Conservation (phyloP, 768 basidiomycete species). For the Hemileccinum impolitum region DNA sequence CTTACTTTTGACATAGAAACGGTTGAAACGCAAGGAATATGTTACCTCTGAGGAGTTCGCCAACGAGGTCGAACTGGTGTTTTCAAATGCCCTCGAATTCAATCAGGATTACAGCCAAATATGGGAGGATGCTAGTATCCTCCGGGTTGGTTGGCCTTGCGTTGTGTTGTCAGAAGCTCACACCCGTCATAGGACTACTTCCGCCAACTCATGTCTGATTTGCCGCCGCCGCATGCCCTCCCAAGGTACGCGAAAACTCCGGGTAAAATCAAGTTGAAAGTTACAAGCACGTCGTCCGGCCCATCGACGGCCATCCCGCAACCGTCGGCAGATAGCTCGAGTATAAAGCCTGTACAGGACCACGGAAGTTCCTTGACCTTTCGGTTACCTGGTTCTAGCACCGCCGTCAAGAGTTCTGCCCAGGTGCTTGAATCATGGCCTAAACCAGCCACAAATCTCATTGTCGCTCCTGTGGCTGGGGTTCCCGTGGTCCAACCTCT, state of each 20-base stretch:
- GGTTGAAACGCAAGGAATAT: conserved; percentile 80
- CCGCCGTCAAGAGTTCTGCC: conserved; percentile 18
- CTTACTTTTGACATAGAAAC: conserved; percentile 51
- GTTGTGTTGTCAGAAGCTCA: conserved; percentile 8
- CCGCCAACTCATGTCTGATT: conserved; percentile 71
- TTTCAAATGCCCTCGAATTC: conserved; percentile 84
- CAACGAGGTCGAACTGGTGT: conserved; percentile 85
- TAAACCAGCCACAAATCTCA: conserved; percentile 15
- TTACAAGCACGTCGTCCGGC: conserved; percentile 40
- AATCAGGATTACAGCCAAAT: conserved; percentile 83
- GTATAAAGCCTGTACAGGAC: conserved; percentile 18
- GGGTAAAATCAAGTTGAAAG: conserved; percentile 72
- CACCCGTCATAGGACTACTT: conserved; percentile 57
- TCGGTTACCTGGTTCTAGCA: conserved; percentile 21
- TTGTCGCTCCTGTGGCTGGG: conserved; percentile 11
- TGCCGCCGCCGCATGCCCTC: conserved; percentile 64
- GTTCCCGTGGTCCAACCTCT: conserved; percentile 17
- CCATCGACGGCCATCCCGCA: conserved; percentile 12
- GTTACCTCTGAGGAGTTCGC: conserved; percentile 64
- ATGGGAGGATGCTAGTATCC: conserved; percentile 70
- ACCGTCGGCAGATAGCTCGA: conserved; percentile 9
- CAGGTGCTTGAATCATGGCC: conserved; percentile 20
- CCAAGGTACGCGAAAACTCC: conserved; percentile 56
- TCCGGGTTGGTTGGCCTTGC: conserved; percentile 48
- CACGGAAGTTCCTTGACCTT: conserved; percentile 19